Percentiles rank a stretch among this genome's conserved stretches.
Conservation (phyloP, 805 yeast genomes). For the Torulaspora maleeae region DNA sequence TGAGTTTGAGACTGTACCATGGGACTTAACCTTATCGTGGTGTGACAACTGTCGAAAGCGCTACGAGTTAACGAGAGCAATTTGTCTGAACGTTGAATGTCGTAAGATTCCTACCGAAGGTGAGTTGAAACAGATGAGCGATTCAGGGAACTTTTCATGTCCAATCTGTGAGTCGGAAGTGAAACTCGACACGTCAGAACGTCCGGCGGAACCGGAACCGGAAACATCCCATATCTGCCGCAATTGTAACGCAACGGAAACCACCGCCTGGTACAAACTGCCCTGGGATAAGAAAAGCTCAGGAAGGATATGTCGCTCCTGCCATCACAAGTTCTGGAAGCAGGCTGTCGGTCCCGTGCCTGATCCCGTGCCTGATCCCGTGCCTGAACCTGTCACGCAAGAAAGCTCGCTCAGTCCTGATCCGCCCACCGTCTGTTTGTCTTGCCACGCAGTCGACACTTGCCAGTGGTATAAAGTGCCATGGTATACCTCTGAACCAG, state of each 20-base stretch:
- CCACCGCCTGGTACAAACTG: too few species aligned
- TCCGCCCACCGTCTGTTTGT: background rate
- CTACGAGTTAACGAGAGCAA: background rate
- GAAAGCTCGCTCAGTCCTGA: too few species aligned
- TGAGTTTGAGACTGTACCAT: conserved; percentile 10
- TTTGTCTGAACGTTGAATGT: conserved; percentile 2
- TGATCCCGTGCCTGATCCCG: too few species aligned
- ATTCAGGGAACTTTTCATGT: background rate
- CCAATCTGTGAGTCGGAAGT: background rate
- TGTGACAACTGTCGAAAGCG: conserved; percentile 5
- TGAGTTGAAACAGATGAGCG: conserved; percentile 20
- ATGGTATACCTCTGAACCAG: background rate
- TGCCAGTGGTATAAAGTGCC: background rate
- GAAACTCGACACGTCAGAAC: background rate
- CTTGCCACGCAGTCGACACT: background rate
- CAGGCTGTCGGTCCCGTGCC: too few species aligned
- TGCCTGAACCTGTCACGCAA: too few species aligned
- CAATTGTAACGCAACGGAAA: too few species aligned
- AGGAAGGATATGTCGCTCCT: too few species aligned
- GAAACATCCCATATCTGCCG: too few species aligned
- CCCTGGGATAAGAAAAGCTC: too few species aligned
- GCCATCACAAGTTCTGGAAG: too few species aligned
- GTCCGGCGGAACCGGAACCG: too few species aligned
- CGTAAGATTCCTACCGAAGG: conserved; percentile 3
- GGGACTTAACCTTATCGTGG: too few species aligned